phyloP scores from a whole-genome alignment of 1,284 basidiomycete species.

The Austroboletus olivaceoglutinosus region DNA sequence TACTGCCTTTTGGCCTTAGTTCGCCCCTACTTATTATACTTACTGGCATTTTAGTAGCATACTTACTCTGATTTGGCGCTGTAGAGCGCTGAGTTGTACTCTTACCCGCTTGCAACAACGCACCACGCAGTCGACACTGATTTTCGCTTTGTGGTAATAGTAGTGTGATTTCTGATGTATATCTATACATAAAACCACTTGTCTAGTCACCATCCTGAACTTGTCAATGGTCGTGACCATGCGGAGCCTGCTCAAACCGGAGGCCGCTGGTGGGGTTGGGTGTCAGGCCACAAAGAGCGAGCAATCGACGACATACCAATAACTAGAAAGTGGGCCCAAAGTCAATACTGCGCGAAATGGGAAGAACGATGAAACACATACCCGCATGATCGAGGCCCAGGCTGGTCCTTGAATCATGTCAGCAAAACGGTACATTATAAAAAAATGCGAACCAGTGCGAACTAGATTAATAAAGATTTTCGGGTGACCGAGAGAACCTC shows the following conservation, averaged over 20 bases:
- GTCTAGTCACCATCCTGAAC: background rate
- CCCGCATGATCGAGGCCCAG: slow-evolving; percentile 77
- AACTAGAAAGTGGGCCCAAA: slow-evolving; percentile 46
- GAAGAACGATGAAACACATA: slow-evolving; percentile 40
- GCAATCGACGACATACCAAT: slow-evolving; percentile 63
- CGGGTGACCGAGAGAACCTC: slow-evolving; percentile 94
- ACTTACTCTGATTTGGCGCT: slow-evolving; percentile 29
- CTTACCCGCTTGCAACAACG: slow-evolving; percentile 31
- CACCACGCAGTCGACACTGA: slow-evolving; percentile 15
- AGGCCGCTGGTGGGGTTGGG: slow-evolving; percentile 59
- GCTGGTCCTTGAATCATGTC: slow-evolving; percentile 57
- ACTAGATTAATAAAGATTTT: slow-evolving; percentile 96
- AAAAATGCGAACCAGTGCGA: slow-evolving; percentile 26
- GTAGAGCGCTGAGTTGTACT: slow-evolving; percentile 38
- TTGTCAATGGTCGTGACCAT: slow-evolving; percentile 44
- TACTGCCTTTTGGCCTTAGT: slow-evolving; percentile 17
- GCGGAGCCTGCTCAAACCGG: slow-evolving; percentile 68
- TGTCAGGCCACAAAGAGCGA: slow-evolving; percentile 8
- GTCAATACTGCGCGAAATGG: slow-evolving; percentile 2
- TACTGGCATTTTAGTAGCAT: slow-evolving; percentile 34
- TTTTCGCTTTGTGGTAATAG: slow-evolving; percentile 4
- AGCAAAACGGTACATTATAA: slow-evolving; percentile 12
- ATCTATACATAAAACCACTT: slow-evolving; percentile 13
- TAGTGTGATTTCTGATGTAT: slow-evolving; percentile 11
- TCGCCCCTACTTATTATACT: slow-evolving; percentile 31